Base-by-base conservation (phyloP, 2,329 filamentous ascomycete genomes). In the Pseudogymnoascus sp. region DNA sequence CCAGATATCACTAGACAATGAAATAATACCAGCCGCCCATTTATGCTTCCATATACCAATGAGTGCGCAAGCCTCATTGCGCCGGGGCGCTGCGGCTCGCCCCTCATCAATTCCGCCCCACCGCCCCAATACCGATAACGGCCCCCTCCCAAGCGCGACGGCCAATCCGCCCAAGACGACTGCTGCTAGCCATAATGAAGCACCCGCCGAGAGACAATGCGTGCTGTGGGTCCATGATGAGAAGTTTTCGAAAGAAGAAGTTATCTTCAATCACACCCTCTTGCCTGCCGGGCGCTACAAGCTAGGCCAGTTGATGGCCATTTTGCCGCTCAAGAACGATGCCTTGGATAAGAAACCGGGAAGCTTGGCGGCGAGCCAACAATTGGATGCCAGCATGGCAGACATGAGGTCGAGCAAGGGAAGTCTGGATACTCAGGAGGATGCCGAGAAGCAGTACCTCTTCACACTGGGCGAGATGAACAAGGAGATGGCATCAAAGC, bases 211-310 rank as follows among this genome's bases (percentile, higher is more conserved):
- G 65, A 70, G 69, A 61, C 69, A 65, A 39, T 75, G 73, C 61
- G 68, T 68, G 37, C 66, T 75, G 13, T 75, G 73, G 73, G 69
- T 73, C n/a, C 73, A 75, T 41, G 73, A 93, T 73, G 90, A 96
- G 68, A 85, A 83, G 45, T 89, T 92, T 71, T 87, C 88, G 7
- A 84, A 83, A 64, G 90, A 96, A 71, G 90, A 93, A 70, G 87
- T 95, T 51, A 80, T 95, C 21, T 82, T 96, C 71, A 95, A 93
- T 73, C 81, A 88, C 65, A 86, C 90, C 64, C 81, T 87, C 14
- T 85, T 93, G 65, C 83, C 85, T 62, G 83, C 84, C 64, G 79
- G 81, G 51, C 81, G 84, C 54, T 80, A 91, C 67, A 82, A 83
- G 64, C 79, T 85, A 0, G 90, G 89, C 25, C 83, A 84, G 67